Conservation (phyloP, 2,329 filamentous ascomycete genomes). For the Colletotrichum agaves region DNA sequence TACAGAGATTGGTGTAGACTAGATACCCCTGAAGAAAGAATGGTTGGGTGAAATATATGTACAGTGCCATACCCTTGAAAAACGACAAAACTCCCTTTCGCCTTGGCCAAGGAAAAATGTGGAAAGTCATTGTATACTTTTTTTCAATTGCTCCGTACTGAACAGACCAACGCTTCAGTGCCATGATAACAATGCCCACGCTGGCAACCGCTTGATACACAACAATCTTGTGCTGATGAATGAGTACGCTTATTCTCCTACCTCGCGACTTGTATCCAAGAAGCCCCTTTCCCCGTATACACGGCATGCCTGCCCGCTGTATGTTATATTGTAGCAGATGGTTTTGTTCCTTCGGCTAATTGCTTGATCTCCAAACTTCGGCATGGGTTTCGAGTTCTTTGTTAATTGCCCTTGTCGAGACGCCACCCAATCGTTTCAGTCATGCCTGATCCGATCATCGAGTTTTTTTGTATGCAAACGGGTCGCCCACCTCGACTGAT, state of each 20-base stretch:
- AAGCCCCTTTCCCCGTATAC: background rate
- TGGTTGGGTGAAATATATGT: slow-evolving; percentile 17
- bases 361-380: slow-evolving; percentile 4
- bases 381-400: background rate
- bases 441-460: background rate
- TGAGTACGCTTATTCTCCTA: background rate
- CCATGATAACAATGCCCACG: slow-evolving; percentile 6
- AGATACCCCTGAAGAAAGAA: slow-evolving; percentile 32
- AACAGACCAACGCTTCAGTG: slow-evolving; percentile 8
- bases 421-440: background rate
- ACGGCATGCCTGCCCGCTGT: background rate
- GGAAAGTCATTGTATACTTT: slow-evolving; percentile 11
- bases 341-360: background rate
- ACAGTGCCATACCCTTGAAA: slow-evolving; percentile 3
- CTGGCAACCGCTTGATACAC: slow-evolving; percentile 3
- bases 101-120: background rate
- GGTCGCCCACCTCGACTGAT: too few species aligned
- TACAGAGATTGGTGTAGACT: slow-evolving; percentile 33
- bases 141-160: slow-evolving; percentile 9
- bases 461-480: background rate
- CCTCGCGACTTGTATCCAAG: slow-evolving; percentile 7
- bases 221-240: slow-evolving; percentile 1
- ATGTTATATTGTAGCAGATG: slow-evolving; percentile 5
- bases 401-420: background rate
- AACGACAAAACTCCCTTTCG: background rate